Percentiles rank a stretch among this genome's conserved stretches.
phyloP scores from a whole-genome alignment of 2,329 filamentous ascomycete species.

The Cladosporium halotolerans region DNA sequence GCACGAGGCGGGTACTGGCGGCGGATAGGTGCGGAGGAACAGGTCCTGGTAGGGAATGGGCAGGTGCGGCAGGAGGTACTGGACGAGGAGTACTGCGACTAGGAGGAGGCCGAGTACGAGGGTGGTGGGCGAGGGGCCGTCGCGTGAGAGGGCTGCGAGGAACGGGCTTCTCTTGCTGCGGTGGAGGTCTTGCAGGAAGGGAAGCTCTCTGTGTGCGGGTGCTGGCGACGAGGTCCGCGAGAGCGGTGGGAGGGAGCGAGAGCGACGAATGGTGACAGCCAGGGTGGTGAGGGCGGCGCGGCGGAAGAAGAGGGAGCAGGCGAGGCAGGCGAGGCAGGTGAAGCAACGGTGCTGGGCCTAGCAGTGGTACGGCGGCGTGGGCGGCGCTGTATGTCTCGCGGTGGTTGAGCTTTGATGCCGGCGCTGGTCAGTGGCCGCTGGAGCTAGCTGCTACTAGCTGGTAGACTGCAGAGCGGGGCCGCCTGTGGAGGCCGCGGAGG shows the following conservation, averaged over 20 bases:
- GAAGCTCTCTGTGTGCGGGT: slow-evolving; percentile 1
- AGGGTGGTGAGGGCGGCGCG: neutral
- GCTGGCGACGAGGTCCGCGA: slow-evolving; percentile 10
- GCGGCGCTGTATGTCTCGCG: slow-evolving; percentile 1
- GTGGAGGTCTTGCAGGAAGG: slow-evolving; percentile 11
- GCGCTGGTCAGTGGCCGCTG: neutral
- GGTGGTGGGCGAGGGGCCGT: slow-evolving; percentile 14
- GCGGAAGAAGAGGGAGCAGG: neutral
- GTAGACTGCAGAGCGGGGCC: neutral
- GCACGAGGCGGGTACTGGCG: slow-evolving; percentile 23
- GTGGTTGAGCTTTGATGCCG: neutral
- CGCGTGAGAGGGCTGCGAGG: slow-evolving; percentile 5
- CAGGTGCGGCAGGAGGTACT: slow-evolving; percentile 20
- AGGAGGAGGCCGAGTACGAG: slow-evolving; percentile 19
- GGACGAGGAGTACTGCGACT: slow-evolving; percentile 18
- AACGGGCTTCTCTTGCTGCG: slow-evolving; percentile 1
- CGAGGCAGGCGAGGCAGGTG: neutral
- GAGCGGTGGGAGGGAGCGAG: slow-evolving; percentile 9
- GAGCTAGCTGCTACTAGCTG: neutral
- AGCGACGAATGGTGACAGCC: slow-evolving; percentile 10
- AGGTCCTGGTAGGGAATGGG: slow-evolving; percentile 15
- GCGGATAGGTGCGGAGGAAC: slow-evolving; percentile 16
- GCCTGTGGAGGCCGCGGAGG: neutral
- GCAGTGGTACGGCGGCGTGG: no score
- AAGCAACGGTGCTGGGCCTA: neutral